These are phyloP conservation scores for Penicillium bovifimosum DNA, from an alignment of 495 filamentous ascomycete genomes.

Conservation along the genomic window DNA sequence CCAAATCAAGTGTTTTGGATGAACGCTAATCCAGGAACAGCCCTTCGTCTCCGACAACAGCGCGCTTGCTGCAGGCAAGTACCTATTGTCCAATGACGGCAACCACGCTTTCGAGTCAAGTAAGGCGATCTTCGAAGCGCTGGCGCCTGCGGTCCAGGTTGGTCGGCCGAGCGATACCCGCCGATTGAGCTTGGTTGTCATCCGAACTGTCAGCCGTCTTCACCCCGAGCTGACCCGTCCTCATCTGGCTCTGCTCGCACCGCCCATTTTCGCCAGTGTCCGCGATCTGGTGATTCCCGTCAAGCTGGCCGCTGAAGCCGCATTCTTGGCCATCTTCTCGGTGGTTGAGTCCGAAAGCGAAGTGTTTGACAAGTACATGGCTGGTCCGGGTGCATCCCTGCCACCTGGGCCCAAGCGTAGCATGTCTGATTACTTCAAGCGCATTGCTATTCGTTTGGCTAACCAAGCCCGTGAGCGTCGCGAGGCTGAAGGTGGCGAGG, in stretches of 20 bases:
- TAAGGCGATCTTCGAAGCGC: conserved; percentile 70
- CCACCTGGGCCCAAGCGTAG: conserved; percentile 69
- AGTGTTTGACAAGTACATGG: conserved; percentile 89
- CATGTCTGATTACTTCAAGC: conserved; percentile 97
- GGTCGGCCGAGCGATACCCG: conserved; percentile 76
- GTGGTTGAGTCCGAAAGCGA: conserved; percentile 80
- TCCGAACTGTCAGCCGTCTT: conserved; percentile 74
- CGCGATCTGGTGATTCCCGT: conserved; percentile 93
- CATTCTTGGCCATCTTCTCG: conserved; percentile 88
- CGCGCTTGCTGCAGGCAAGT: conserved; percentile 93
- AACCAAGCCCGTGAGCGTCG: conserved; percentile 78
- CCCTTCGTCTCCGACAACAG: conserved; percentile 82
- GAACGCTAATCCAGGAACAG: conserved; percentile 35
- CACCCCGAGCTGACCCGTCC: conserved; percentile 71
- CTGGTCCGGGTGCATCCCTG: conserved; percentile 54
- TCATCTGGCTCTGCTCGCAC: conserved; percentile 70
- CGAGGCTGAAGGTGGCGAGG: conserved; percentile 84
- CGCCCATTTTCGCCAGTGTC: conserved; percentile 82
- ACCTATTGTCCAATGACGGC: conserved; percentile 60
- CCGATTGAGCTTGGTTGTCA: conserved; percentile 79
- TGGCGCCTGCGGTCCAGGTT: conserved; percentile 68
- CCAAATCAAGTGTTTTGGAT: background rate
- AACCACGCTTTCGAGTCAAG: conserved; percentile 53
- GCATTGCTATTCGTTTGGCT: conserved; percentile 75
- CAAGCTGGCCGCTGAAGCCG: conserved; percentile 90